A percentile compares a stretch with the other conserved stretches of the same genome.
Evolutionary conservation across 805 yeast genomes (phyloP).

Genomic region (Saccharomycopsis fermentans): DNA sequence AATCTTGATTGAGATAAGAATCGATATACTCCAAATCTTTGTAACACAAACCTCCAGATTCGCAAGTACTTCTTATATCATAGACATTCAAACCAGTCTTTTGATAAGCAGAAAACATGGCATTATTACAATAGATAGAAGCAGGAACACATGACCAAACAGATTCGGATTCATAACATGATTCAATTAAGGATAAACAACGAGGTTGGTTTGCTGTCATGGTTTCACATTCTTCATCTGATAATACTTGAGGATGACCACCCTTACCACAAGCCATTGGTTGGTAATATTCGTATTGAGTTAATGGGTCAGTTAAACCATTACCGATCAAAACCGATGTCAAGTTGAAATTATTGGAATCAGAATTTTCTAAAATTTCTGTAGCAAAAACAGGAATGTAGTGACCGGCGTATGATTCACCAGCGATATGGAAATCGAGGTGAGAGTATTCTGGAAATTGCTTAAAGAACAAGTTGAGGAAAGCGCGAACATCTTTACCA

Average conservation of each 20-base stretch:
- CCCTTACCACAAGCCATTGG: constrained; percentile 95
- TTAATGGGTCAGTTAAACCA: constrained; percentile 79
- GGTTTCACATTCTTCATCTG: constrained; percentile 55
- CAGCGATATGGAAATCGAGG: constrained; percentile 64
- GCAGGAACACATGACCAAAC: constrained; percentile 90
- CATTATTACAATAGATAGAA: constrained; percentile 77
- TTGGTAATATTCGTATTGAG: constrained; percentile 68
- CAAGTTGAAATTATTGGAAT: constrained; percentile 48
- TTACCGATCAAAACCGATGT: constrained; percentile 83
- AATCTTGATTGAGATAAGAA: constrained; percentile 63
- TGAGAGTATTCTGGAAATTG: constrained; percentile 64
- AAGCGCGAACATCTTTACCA: constrained; percentile 77
- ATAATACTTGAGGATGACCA: constrained; percentile 53
- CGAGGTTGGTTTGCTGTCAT: constrained; percentile 56
- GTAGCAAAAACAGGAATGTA: constrained; percentile 64
- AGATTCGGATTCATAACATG: constrained; percentile 55
- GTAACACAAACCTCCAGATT: constrained; percentile 65
- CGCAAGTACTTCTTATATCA: constrained; percentile 78
- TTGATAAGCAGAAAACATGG: constrained; percentile 71
- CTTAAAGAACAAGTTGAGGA: constrained; percentile 73
- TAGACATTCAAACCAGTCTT: constrained; percentile 84
- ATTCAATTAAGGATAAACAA: constrained; percentile 50
- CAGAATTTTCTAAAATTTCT: constrained; percentile 32
- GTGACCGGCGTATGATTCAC: constrained; percentile 80
- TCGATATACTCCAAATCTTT: constrained; percentile 67